Percentiles rank a stretch among this genome's conserved stretches.
Conservation (phyloP, 495 filamentous ascomycete genomes). For the Aspergillus biplanus region DNA sequence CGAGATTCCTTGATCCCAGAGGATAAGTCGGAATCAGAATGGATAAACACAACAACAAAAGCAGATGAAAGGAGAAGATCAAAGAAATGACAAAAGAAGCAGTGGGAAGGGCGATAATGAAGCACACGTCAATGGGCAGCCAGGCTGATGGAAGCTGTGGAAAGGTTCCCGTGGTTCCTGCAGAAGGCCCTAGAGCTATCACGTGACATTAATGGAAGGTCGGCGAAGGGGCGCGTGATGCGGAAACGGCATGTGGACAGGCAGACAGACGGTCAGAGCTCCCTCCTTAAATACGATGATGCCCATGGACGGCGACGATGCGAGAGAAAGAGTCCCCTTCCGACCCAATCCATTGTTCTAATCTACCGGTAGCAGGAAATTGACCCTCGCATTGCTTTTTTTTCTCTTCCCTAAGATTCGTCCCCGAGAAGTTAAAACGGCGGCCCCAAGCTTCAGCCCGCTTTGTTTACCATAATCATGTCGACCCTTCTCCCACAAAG, state of each 20-base stretch:
- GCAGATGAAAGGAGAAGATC: constrained; percentile 22
- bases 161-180: constrained; percentile 31
- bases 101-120: constrained; percentile 37
- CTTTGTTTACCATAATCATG: constrained; percentile 28
- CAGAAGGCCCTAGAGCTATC: constrained; percentile 28
- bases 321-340: not conserved
- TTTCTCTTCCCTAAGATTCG: not conserved
- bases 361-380: not conserved
- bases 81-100: constrained; percentile 28
- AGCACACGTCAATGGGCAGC: constrained; percentile 48
- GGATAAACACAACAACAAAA: constrained; percentile 21
- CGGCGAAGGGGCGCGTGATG: constrained; percentile 15
- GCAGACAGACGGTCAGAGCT: not conserved
- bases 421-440: not conserved
- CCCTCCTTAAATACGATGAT: not conserved
- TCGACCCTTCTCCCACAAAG: constrained; percentile 36
- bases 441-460: not conserved
- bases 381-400: not conserved
- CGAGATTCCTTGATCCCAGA: constrained; percentile 3
- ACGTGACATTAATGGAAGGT: constrained; percentile 27
- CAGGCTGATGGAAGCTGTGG: constrained; percentile 34
- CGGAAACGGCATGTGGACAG: constrained; percentile 19
- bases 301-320: not conserved
- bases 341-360: not conserved
- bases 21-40: constrained; percentile 17